Evolutionary conservation across 768 basidiomycete genomes (phyloP).

Genomic region (Russula virescens): DNA sequence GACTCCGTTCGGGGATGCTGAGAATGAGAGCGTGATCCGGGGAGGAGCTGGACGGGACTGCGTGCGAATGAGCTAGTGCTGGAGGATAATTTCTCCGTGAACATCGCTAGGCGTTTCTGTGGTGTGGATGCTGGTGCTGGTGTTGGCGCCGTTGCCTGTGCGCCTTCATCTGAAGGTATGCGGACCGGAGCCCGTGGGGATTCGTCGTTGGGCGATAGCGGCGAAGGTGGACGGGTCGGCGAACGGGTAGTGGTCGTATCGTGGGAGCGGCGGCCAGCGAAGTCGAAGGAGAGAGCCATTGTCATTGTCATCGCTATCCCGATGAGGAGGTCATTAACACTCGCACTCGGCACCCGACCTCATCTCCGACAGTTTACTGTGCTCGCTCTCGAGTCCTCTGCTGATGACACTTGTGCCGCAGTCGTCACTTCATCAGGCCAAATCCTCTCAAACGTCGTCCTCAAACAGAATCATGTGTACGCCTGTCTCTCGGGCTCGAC

Average conservation of each 20-base stretch:
- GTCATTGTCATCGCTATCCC: no score
- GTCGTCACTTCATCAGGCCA: constrained; percentile 65
- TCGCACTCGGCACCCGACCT: background rate
- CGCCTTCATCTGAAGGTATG: no score
- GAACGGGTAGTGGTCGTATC: no score
- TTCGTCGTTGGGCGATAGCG: no score
- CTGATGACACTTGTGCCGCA: constrained; percentile 92
- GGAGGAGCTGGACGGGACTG: constrained; percentile 21
- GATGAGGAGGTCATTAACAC: background rate
- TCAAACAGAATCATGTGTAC: constrained; percentile 70
- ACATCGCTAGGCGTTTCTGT: constrained; percentile 23
- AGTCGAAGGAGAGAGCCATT: no score
- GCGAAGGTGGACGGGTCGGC: no score
- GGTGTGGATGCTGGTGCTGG: background rate
- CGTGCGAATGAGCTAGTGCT: constrained; percentile 21
- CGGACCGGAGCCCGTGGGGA: no score
- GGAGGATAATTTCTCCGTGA: constrained; percentile 27
- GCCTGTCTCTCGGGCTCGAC: constrained; percentile 23
- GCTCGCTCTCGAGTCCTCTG: constrained; percentile 78
- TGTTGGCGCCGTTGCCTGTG: no score
- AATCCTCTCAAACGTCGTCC: constrained; percentile 80
- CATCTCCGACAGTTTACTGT: constrained; percentile 45
- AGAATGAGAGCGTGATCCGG: constrained; percentile 24
- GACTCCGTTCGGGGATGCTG: constrained; percentile 26
- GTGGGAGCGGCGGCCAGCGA: no score